Base-by-base conservation (phyloP, 139 green algal species). In the Haematococcus lacustris region DNA sequence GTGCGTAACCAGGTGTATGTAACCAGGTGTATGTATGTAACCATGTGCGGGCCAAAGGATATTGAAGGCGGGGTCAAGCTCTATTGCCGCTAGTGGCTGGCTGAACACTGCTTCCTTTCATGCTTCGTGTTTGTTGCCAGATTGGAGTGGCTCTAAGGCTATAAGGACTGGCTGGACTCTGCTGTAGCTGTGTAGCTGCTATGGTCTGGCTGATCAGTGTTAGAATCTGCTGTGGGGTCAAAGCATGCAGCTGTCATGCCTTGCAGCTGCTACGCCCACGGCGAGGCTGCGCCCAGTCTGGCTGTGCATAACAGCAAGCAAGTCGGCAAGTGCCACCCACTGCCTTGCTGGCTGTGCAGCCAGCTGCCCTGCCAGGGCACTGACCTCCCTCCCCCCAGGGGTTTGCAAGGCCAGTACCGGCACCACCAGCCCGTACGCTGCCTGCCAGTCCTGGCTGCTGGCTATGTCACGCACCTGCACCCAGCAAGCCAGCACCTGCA, bases 391-490 rank as follows among this genome's bases (percentile, higher is more conserved):
- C 30, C 65, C 80, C 2, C 70, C 40, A 38, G 38, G 26, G 25
- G 41, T 63, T 26, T 78, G 35, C 30, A 67, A 41, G 28, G 78
- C 83, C 63, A 88, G 75, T 35, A 88, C 81, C 5, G 83, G 83
- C 38, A 88, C 83, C 17, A 63, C 63, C 61, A 83, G 61, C 1
- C 62, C 47, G 37, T 82, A 79, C 4, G 60, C 39, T 1, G 59
- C 62, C 57, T 83, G 68, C 83, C 83, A 88, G 2, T 38, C 61
- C 5, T 76, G 73, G 40, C 78, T 81, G 33, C 34, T 51, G 0
- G 78, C 51, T 26, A 88, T 80, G 60, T 88, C 75, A 0, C 85
- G 71, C 0, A 88, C 78, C 78, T 87, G 73, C n/a, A 32, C 23
- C 60, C 2, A 86, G 64, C 39, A 2, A 3, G 9, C n/a, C 41